These are phyloP conservation scores for Penicillium crustosum DNA, from an alignment of 2,329 filamentous ascomycete species.

Conservation along the genomic window DNA sequence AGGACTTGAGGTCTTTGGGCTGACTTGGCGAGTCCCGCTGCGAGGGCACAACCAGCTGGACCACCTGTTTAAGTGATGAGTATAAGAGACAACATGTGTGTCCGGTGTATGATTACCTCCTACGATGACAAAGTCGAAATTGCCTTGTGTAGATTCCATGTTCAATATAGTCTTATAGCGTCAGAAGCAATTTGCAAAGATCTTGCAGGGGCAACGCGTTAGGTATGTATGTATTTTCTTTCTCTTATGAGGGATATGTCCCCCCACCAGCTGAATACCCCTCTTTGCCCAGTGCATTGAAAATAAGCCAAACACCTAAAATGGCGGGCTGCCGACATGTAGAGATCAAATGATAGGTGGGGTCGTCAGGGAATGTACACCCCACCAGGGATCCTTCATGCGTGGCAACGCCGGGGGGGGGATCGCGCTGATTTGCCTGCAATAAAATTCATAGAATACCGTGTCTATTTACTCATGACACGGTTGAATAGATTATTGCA, in stretches of 20 bases:
- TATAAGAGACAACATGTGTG: not conserved
- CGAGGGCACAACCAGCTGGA: constrained; percentile 60
- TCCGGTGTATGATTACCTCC: constrained; percentile 13
- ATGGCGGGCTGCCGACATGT: not conserved
- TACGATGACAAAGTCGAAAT: constrained; percentile 22
- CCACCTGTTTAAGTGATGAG: constrained; percentile 47
- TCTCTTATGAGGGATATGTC: not conserved
- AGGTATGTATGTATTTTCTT: not conserved
- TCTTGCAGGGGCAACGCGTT: no score
- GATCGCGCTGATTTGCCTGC: not conserved
- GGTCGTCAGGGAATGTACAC: not conserved
- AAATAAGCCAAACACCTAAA: not conserved
- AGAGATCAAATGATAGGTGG: not conserved
- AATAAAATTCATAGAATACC: not conserved
- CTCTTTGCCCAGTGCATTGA: not conserved
- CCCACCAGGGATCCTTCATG: not conserved
- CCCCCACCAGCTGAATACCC: not conserved
- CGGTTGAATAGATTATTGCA: not conserved
- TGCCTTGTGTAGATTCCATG: constrained; percentile 2
- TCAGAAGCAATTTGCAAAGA: not conserved
- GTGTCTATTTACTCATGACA: not conserved
- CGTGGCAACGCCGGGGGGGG: no score
- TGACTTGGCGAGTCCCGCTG: constrained; percentile 52
- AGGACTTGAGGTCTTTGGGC: constrained; percentile 54
- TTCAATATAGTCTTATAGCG: not conserved